These are phyloP conservation scores for Geotrichum fermentans DNA, from an alignment of 1,139 yeast genomes.

Conservation along the genomic window DNA sequence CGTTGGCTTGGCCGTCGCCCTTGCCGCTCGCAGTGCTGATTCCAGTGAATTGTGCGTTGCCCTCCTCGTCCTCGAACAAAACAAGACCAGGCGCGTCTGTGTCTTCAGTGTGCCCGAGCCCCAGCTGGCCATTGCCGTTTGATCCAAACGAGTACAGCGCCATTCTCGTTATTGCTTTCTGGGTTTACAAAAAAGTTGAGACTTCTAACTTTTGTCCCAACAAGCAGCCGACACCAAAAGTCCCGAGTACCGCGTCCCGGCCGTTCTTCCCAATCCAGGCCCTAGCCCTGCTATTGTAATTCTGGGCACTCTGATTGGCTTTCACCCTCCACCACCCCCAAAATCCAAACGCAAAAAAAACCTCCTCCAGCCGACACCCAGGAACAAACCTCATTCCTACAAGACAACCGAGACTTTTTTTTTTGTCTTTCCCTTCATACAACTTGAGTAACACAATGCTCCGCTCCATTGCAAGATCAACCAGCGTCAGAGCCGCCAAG, in stretches of 20 bases:
- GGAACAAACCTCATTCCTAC: not conserved
- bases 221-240: not conserved
- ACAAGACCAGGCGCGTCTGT: slow-evolving; percentile 36
- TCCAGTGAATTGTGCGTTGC: not conserved
- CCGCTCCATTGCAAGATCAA: slow-evolving; percentile 9
- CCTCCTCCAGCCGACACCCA: not conserved
- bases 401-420: not conserved
- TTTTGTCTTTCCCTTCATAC: not conserved
- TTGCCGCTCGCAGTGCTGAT: not conserved
- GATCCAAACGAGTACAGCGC: slow-evolving; percentile 66
- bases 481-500: not conserved
- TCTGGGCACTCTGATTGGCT: slow-evolving; percentile 8
- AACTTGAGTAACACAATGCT: slow-evolving; percentile 2
- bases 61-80: slow-evolving; percentile 24
- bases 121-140: slow-evolving; percentile 76
- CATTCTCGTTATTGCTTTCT: slow-evolving; percentile 19
- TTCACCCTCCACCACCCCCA: not conserved
- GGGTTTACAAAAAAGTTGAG: not conserved
- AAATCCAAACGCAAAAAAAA: slow-evolving; percentile 1
- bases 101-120: slow-evolving; percentile 57
- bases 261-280: not conserved
- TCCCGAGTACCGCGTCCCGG: not conserved
- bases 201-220: not conserved
- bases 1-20: slow-evolving; percentile 3
- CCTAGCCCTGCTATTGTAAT: slow-evolving; percentile 1